These are phyloP conservation scores for Geosmithia putterillii DNA, from an alignment of 2,329 filamentous ascomycete genomes.

Conservation along the genomic window DNA sequence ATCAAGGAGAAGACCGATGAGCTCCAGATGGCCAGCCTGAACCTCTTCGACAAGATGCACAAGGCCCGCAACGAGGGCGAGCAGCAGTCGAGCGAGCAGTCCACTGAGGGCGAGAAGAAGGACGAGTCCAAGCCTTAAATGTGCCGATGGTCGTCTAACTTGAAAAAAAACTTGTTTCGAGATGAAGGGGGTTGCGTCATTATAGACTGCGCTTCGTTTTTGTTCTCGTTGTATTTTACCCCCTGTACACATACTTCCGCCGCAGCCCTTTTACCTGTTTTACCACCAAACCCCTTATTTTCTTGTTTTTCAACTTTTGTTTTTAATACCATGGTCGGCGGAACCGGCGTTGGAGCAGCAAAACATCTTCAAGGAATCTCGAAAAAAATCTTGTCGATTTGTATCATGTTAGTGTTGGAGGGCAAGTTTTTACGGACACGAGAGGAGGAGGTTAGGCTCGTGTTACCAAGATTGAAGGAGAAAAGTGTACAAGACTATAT, in stretches of 20 bases:
- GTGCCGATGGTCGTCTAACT: slow-evolving; percentile 3
- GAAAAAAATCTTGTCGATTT: slow-evolving; percentile 25
- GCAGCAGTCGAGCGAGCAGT: slow-evolving; percentile 24
- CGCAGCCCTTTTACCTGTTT: slow-evolving; percentile 17
- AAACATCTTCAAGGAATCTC: slow-evolving; percentile 24
- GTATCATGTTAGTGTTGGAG: slow-evolving; percentile 23
- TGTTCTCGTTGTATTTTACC: slow-evolving; percentile 24
- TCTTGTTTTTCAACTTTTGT: slow-evolving; percentile 35
- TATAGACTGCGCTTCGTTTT: neutral
- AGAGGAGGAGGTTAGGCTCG: neutral
- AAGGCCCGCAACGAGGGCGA: slow-evolving; percentile 65
- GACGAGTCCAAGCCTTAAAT: slow-evolving; percentile 55
- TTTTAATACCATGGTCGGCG: slow-evolving; percentile 32
- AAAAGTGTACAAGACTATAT: slow-evolving; percentile 1
- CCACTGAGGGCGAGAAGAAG: slow-evolving; percentile 51
- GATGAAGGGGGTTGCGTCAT: neutral
- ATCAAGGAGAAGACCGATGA: slow-evolving; percentile 99
- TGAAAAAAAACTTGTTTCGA: neutral
- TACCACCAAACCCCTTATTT: slow-evolving; percentile 17
- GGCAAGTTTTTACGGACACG: neutral
- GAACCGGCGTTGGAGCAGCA: slow-evolving; percentile 40
- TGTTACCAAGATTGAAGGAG: neutral
- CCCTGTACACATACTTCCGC: slow-evolving; percentile 40
- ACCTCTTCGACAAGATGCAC: slow-evolving; percentile 99
- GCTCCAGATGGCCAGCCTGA: slow-evolving; percentile 89